Conservation (phyloP, 768 basidiomycete genomes). For the Chalciporus chontae region DNA sequence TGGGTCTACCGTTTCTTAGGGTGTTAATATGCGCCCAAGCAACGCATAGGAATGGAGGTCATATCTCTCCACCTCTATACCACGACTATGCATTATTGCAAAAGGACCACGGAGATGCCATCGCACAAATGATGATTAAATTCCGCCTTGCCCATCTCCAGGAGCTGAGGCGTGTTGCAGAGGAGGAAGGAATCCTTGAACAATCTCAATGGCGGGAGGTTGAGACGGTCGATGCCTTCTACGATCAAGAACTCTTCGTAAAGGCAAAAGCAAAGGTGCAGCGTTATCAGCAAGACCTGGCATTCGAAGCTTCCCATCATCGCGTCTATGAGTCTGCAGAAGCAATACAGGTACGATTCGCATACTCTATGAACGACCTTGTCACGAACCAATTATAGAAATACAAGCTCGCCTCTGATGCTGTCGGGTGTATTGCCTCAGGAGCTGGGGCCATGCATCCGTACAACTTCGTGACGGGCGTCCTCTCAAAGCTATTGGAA, state of each 20-base stretch:
- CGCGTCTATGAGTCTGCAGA: slow-evolving; percentile 31
- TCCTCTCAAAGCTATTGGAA: slow-evolving; percentile 50
- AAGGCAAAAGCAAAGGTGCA: slow-evolving; percentile 41
- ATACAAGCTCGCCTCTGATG: slow-evolving; percentile 42
- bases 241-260: slow-evolving; percentile 38
- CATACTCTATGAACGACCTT: not conserved
- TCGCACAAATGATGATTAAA: slow-evolving; percentile 51
- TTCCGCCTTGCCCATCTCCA: slow-evolving; percentile 60
- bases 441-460: slow-evolving; percentile 64
- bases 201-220: slow-evolving; percentile 57
- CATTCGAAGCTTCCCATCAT: slow-evolving; percentile 40
- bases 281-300: slow-evolving; percentile 46
- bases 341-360: slow-evolving; percentile 29
- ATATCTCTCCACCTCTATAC: slow-evolving; percentile 58
- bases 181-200: slow-evolving; percentile 49
- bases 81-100: slow-evolving; percentile 53
- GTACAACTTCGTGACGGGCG: slow-evolving; percentile 64
- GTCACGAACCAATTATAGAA: slow-evolving; percentile 32
- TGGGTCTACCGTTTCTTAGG: slow-evolving; percentile 23
- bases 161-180: slow-evolving; percentile 45
- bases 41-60: slow-evolving; percentile 60
- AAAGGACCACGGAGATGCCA: slow-evolving; percentile 40
- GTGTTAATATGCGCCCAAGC: not conserved
- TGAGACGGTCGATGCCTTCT: slow-evolving; percentile 57
- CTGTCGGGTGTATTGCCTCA: slow-evolving; percentile 49